Conservation (phyloP, 2,329 filamentous ascomycete genomes). For the Epicoccum nigrum region DNA sequence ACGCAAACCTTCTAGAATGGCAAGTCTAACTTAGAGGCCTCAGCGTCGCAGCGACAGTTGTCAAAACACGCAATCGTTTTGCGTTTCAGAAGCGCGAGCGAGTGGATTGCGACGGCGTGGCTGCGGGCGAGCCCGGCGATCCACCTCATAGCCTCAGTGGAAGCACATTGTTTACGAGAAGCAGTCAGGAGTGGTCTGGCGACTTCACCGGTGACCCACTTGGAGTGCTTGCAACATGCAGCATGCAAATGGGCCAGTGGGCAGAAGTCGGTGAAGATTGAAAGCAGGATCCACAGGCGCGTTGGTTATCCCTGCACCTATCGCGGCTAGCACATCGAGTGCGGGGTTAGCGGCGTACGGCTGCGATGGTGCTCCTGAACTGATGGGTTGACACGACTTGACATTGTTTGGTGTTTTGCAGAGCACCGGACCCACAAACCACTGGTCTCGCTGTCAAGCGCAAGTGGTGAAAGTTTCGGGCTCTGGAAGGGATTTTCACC, state of each 20-base stretch:
- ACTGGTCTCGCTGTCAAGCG: constrained; percentile 14
- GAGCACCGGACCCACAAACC: constrained; percentile 2
- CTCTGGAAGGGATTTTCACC: neutral
- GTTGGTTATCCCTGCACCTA: constrained; percentile 15
- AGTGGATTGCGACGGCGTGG: constrained; percentile 3
- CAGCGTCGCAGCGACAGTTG: neutral
- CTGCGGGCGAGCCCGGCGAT: constrained; percentile 11
- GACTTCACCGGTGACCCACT: constrained; percentile 33
- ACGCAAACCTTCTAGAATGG: neutral
- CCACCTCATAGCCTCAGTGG: neutral
- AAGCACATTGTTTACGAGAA: constrained; percentile 4
- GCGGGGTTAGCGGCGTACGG: constrained; percentile 8
- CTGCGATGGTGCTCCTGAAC: constrained; percentile 7
- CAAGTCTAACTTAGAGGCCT: neutral
- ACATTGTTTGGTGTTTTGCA: constrained; percentile 2
- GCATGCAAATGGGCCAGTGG: constrained; percentile 25
- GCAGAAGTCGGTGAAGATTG: constrained; percentile 31
- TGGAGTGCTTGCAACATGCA: constrained; percentile 24
- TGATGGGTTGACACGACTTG: constrained; percentile 7
- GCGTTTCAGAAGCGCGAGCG: neutral
- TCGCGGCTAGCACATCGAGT: constrained; percentile 3
- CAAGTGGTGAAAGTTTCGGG: neutral
- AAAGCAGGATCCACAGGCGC: constrained; percentile 15
- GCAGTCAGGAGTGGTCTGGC: constrained; percentile 19
- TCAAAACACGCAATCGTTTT: neutral